Percentiles rank a stretch among this genome's conserved stretches.
phyloP scores from a whole-genome alignment of 495 filamentous ascomycete species.

The Lasiosphaeria ovina region DNA sequence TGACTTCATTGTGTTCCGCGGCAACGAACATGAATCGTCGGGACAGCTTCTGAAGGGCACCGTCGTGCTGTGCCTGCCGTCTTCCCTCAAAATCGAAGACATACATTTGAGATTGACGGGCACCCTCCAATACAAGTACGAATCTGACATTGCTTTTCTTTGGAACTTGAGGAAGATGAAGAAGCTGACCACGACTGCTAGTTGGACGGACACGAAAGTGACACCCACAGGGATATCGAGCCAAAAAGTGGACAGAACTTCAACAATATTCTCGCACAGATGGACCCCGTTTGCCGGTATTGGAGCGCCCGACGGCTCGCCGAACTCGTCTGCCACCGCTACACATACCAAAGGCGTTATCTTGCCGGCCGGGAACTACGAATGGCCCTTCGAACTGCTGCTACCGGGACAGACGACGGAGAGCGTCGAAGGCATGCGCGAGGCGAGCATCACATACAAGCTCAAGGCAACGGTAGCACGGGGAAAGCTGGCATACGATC shows the following conservation, averaged over 20 bases:
- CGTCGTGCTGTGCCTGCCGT: conserved; percentile 70
- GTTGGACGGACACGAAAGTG: conserved; percentile 49
- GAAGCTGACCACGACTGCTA: conserved; percentile 22
- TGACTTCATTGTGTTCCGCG: conserved; percentile 76
- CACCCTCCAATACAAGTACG: conserved; percentile 66
- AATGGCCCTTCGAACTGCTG: conserved; percentile 82
- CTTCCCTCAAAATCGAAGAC: conserved; percentile 67
- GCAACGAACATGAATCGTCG: conserved; percentile 69
- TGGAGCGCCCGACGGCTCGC: conserved; percentile 12
- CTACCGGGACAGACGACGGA: conserved; percentile 76
- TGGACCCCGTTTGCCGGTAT: conserved; percentile 50
- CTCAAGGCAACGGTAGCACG: conserved; percentile 84
- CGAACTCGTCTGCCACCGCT: background rate
- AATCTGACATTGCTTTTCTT: background rate
- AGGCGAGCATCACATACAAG: conserved; percentile 80
- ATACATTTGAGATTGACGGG: conserved; percentile 71
- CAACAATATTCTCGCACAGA: conserved; percentile 42
- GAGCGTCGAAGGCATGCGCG: conserved; percentile 80
- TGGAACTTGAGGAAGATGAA: background rate
- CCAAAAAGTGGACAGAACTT: conserved; percentile 45
- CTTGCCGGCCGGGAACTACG: conserved; percentile 76
- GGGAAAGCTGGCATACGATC: conserved; percentile 75
- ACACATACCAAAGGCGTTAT: conserved; percentile 49
- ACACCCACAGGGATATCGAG: conserved; percentile 50
- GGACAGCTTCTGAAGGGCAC: conserved; percentile 72